phyloP scores from a whole-genome alignment of 805 yeast genomes.

The Yarrowia osloensis region DNA sequence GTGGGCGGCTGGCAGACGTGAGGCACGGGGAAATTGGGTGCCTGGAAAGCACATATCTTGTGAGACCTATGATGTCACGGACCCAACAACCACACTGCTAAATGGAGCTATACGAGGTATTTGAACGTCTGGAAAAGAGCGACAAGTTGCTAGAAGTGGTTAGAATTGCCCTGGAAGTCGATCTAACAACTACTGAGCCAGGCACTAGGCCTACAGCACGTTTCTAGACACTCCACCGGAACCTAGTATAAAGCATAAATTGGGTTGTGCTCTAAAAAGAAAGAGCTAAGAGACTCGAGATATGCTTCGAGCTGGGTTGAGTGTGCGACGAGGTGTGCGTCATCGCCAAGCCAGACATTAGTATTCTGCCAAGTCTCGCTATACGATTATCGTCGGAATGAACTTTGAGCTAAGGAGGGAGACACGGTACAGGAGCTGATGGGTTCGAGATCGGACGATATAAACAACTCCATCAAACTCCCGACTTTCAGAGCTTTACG shows the following conservation, averaged over 20 bases:
- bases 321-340: no score
- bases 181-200: no score
- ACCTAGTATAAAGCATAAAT: slow-evolving; percentile 12
- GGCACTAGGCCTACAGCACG: no score
- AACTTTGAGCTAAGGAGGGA: background rate
- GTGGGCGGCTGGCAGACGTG: background rate
- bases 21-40: no score
- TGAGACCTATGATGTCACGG: no score
- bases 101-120: background rate
- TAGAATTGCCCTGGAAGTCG: no score
- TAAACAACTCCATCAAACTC: background rate
- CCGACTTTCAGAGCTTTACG: background rate
- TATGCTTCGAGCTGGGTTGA: background rate
- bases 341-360: background rate
- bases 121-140: background rate
- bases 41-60: no score
- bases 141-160: background rate
- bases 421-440: no score
- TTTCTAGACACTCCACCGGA: background rate
- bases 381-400: background rate
- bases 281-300: background rate
- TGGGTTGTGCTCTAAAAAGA: background rate
- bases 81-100: background rate
- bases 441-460: no score
- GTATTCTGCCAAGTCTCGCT: background rate